These are phyloP conservation scores for Austropuccinia psidii DNA, from an alignment of 1,284 basidiomycete genomes.

Conservation along the genomic window DNA sequence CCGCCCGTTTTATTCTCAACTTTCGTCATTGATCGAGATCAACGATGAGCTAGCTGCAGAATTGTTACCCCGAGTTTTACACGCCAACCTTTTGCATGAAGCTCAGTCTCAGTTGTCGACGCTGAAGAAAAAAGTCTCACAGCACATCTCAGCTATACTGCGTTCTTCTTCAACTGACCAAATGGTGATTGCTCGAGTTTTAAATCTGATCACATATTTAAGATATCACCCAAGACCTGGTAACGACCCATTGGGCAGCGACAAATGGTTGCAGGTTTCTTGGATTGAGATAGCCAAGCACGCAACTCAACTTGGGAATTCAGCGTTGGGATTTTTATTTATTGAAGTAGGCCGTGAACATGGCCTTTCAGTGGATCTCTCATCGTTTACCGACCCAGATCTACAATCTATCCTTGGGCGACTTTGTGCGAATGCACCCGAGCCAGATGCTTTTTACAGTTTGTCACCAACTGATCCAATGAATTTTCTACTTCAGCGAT, in stretches of 20 bases:
- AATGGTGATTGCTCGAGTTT: constrained; percentile 59
- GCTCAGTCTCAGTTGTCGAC: not conserved
- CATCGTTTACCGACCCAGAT: constrained; percentile 39
- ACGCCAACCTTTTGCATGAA: constrained; percentile 56
- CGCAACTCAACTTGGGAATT: constrained; percentile 69
- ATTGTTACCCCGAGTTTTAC: constrained; percentile 66
- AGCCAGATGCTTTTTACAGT: constrained; percentile 96
- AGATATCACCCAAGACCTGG: constrained; percentile 58
- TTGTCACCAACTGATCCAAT: constrained; percentile 68
- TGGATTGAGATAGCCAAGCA: constrained; percentile 63
- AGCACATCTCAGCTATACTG: constrained; percentile 27
- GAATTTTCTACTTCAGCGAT: constrained; percentile 68
- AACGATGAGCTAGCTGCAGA: constrained; percentile 59
- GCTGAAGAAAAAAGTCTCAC: not conserved
- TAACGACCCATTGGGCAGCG: constrained; percentile 58
- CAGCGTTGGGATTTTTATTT: constrained; percentile 80
- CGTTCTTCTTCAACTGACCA: constrained; percentile 45
- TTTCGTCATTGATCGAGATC: constrained; percentile 56
- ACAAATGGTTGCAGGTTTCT: constrained; percentile 77
- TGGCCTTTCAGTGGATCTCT: constrained; percentile 40
- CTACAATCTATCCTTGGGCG: constrained; percentile 69
- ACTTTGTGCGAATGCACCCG: constrained; percentile 89
- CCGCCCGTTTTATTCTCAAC: constrained; percentile 57
- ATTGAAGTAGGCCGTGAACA: constrained; percentile 69
- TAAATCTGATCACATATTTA: constrained; percentile 72